Evolutionary conservation across 2,329 filamentous ascomycete species (phyloP), one percentile per base, ranked within the genome.

Genomic region (Pseudocercospora fijiensis): DNA sequence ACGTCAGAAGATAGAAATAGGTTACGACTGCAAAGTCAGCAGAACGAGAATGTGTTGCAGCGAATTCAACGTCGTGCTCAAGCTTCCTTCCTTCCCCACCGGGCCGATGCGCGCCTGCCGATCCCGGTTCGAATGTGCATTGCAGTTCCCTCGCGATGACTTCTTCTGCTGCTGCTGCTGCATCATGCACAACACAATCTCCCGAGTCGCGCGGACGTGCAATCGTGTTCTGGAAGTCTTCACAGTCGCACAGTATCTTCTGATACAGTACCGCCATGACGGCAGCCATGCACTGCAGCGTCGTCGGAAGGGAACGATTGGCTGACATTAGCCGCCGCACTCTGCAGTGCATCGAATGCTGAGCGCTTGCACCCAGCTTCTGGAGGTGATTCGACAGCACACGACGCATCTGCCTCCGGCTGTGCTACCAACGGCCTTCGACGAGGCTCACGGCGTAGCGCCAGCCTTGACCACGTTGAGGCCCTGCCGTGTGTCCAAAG

Each of bases 401-500:
- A 9, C 41, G 13, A 47, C 58, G 63, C 58, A 43, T 52, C 52
- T 61, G 52, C 52, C 30, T 49, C 47, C 58, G 57, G 47, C 58
- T 59, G 64, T 66, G 61, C 61, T 22, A 66, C 64, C 58, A 27
- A 30, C 33, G 59, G 33, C 18, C 51, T 52, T 56, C 57, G 37
- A 65, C 69, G 68, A 66, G 68, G 69, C 70, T 72, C 71, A 70
- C 58, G 49, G 47, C 65, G 63, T 72, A 73, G 70, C 72, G 72
- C 72, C 72, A 70, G 72, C 71, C 60, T 61, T 66, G 71, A 68
- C 71, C 70, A 72, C 60, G 68, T 59, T 60, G 59, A 56, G 64
- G 72, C 71, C 70, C 63, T 63, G 65, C 63, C 58, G 59, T 57
- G 49, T 57, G 58, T 58, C 49, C 45, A 66, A 57, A 18, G 64